phyloP scores from a whole-genome alignment of 495 filamentous ascomycete genomes.

The Penicillium samsonianum region DNA sequence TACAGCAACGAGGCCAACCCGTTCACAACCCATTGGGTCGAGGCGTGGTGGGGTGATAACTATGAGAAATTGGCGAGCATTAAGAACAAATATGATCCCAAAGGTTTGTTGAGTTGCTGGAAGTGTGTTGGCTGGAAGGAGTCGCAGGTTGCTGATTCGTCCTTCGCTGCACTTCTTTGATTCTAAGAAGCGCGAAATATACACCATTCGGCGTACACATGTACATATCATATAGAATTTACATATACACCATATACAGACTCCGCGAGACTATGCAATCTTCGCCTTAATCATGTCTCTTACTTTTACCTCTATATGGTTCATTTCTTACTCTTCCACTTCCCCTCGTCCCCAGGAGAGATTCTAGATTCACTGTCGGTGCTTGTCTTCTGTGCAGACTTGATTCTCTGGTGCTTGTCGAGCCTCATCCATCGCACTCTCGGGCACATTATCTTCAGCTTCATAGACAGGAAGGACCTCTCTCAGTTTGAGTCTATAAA shows the following conservation, averaged over 20 bases:
- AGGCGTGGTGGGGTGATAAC: conserved; percentile 29
- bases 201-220: neutral
- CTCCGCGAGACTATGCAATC: neutral
- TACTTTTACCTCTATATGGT: conserved; percentile 2
- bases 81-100: neutral
- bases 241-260: neutral
- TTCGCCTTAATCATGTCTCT: neutral
- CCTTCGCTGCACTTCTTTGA: neutral
- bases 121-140: neutral
- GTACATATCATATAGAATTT: neutral
- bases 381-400: no score
- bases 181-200: neutral
- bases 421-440: no score
- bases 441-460: no score
- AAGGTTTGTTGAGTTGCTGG: neutral
- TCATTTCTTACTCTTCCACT: neutral
- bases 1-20: conserved; percentile 52
- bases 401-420: no score
- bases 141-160: neutral
- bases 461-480: no score
- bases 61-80: neutral
- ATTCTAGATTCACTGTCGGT: neutral
- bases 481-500: no score
- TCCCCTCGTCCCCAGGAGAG: neutral
- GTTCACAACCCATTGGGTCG: conserved; percentile 45